A percentile compares a stretch with the other conserved stretches of the same genome.
Conservation (phyloP, 75 land plant genomes). For the Sequoiadendron giganteum region DNA sequence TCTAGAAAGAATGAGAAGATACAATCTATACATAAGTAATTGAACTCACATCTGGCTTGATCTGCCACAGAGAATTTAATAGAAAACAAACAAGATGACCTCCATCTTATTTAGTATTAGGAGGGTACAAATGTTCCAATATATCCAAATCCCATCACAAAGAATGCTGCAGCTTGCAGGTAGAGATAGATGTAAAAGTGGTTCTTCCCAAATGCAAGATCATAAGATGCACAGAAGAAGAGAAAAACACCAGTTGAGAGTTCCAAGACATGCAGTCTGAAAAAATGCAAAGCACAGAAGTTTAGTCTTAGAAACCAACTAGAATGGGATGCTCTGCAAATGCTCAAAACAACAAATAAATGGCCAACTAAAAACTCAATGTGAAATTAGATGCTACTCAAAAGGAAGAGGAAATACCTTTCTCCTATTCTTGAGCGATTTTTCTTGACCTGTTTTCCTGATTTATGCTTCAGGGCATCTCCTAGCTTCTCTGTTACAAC, state of each 20-base stretch:
- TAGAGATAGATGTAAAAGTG: conserved; percentile 58
- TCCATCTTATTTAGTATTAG: conserved; percentile 14
- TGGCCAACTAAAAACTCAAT: not conserved
- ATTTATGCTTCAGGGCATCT: conserved; percentile 29
- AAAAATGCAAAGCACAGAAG: conserved; percentile 6
- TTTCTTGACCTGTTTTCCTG: conserved; percentile 23
- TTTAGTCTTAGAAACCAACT: not conserved
- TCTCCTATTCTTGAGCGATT: conserved; percentile 48
- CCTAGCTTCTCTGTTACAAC: conserved; percentile 90
- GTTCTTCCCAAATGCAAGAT: conserved; percentile 42
- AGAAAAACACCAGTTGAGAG: conserved; percentile 46
- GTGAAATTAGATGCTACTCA: not conserved
- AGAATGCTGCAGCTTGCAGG: conserved; percentile 56
- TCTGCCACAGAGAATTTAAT: conserved; percentile 7
- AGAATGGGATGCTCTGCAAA: not conserved
- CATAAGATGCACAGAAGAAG: conserved; percentile 52
- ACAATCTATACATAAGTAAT: conserved; percentile 14
- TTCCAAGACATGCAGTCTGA: conserved; percentile 64
- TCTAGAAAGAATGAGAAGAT: conserved; percentile 14
- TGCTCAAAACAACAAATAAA: not conserved
- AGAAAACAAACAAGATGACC: not conserved
- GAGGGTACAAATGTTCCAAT: conserved; percentile 63
- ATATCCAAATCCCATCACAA: conserved; percentile 65
- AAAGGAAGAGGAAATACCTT: conserved; percentile 35
- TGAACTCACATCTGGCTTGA: conserved; percentile 1